Base-by-base conservation (phyloP, 192 early-diverging fungal genomes). In the Blastocladiella britannica region DNA sequence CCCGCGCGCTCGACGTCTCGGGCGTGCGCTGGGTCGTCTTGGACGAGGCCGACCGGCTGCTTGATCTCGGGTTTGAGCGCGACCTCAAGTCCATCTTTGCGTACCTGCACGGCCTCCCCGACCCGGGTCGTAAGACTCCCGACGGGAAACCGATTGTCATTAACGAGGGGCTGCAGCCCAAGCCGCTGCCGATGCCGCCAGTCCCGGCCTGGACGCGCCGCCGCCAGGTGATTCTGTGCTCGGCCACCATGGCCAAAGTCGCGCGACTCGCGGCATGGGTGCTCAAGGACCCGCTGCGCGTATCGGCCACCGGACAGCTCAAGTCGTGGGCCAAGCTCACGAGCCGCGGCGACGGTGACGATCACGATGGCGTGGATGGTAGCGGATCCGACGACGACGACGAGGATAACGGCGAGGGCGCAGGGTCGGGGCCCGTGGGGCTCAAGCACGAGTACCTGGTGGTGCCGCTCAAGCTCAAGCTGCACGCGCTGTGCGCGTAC, bases 21-120 rank as follows among this genome's bases (percentile, higher is more conserved):
- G 81, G 91, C 67, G 64, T 99, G 61, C 73, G 85, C 47, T 99
- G 95, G 95, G 63, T 99, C 26, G 88, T 99, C 3, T 70, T 99
- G 25, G 95, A 99, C 69, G 95, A 99, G 69, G 95, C 93, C 8
- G 96, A 99, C 75, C 77, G 88, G 12, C 72, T 99, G 60, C 70
- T 99, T 57, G 91, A 99, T 59, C 78, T 94, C 18, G 96, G 96
- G 1, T 97, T 88, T 55, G 83, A 86, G 55, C 82, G 86, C 57
- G 82, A 82, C 20, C 68, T 88, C 59, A 74, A 74, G 37, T 68
- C 74, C 30, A 88, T 86, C 51, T 62, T 86, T 60, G 68, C 74
- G 54, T 63, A 85, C 51, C 62, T 88, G 28, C 78, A 75, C 62
- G 72, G 73, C 7, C 66, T 72, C 28, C 71, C 68, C 12, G 65